Evolutionary conservation across 2,329 filamentous ascomycete genomes (phyloP), one percentile per base, ranked within the genome.

Genomic region (Blastomyces parvus): DNA sequence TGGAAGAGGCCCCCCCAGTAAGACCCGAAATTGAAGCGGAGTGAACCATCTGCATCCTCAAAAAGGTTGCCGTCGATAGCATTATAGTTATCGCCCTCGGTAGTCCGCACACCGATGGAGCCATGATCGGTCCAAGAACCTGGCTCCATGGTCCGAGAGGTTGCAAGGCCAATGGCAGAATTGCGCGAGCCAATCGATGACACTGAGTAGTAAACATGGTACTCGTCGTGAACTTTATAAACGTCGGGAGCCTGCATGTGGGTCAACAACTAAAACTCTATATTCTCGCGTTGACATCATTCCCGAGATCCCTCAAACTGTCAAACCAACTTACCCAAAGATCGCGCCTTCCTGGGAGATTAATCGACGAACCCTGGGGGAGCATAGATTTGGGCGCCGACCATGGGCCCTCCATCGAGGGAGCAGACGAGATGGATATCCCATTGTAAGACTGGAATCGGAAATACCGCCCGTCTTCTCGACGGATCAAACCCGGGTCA

Each of bases 1-100:
- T 86, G 83, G 78, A 84, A 88, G 66, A 89, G 80, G 67, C 86
- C 83, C 6, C 76, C 75, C 86, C 86, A 90, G 78, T 88, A 90
- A 53, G 84, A 87, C 53, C 87, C 88, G 65, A 88, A 90, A 60
- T 79, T 83, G 68, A 86, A 73, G 64, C 80, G 80, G 66, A 80
- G 81, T 5, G 68, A 67, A 2, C 69, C 68, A 30, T 71, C 69
- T 0, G 63, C 58, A 48, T 75, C 75, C 14, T 77, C 67, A 62
- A 85, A 69, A 4, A 86, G 72, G 63, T 81, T 82, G 1, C 80
- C 75, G 67, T 86, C 88, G 69, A 90, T 86, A 53, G 83, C 81
- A 67, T 86, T 86, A 56, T n/a, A 64, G 57, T 63, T 53, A 17
- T 50, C 6, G 25, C 25, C n/a, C 19, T 19, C 17, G 56, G 1